Base-by-base conservation (phyloP, 495 filamentous ascomycete genomes). In the Aspergillus wentii region DNA sequence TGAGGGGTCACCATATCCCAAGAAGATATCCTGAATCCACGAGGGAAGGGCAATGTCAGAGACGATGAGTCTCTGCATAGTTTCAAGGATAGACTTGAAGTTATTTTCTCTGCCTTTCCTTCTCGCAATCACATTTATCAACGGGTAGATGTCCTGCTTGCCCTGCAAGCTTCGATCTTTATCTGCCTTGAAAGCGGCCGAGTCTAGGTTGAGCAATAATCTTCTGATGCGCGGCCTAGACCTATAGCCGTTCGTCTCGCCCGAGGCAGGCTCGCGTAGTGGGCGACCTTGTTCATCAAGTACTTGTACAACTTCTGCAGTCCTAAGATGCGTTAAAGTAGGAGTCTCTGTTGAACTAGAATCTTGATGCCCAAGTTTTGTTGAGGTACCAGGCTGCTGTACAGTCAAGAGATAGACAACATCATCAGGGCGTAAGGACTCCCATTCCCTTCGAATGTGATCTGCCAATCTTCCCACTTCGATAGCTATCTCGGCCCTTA, bases 1-100 rank as follows among this genome's bases (percentile, higher is more conserved):
- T 16, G 86, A 76, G 23, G 92, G 91, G 60, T 97, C 88, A 17
- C 94, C 92, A 65, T 91, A 95, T 5, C 92, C 92, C 11, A 99
- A 74, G 65, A 99, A 97, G 5, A 96, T 90, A 38, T 97, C 92
- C 51, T 94, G 87, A 20, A 99, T 68, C 92, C 92, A 99, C 9
- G 83, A 75, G 3, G 94, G 88, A 27, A 95, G 75, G 6, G 86
- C 81, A 17, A 94, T 79, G 43, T 95, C 85, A 2, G 89, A 87
- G 18, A 95, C 73, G 4, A 87, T 82, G 17, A 99, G 76, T 33
- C 80, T 85, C 51, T 82, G 82, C 54, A 99, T 92, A 1, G 89
- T 94, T 42, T 95, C 85, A 13, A 99, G 69, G 14, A 97, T 82
- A 8, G 89, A 81, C 52, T 88, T 96, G 76, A 96, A 99, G 58